Base-by-base conservation (phyloP, 208 protist genomes). In the Wallacemonas sp. region DNA sequence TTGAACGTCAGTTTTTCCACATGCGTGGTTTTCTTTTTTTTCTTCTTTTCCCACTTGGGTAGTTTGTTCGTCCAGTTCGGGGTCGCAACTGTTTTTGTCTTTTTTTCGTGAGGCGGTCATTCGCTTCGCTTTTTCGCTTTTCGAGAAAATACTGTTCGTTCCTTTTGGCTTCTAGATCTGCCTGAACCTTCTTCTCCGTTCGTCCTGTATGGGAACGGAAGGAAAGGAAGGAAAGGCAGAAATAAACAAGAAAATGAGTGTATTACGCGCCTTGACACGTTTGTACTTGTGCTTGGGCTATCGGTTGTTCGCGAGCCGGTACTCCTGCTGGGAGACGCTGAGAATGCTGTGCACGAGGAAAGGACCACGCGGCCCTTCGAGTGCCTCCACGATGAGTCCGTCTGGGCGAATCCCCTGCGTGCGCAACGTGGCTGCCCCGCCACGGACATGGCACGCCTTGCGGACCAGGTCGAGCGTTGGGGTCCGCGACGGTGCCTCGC, bases 301-400 rank as follows among this genome's bases (percentile, higher is more conserved):
- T 14, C 52, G 52, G 11, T 58, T 33, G 52, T 24, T 58, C 4
- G 52, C 52, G 0, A 58, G 24, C 52, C 19, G 52, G 29, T 58
- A 58, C 32, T 58, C 52, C 12, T n/a, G 0, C 23, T 58, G 52
- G 3, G 52, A 24, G 17, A 58, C 52, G 14, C 32, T 4, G 2
- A 58, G 19, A 19, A 58, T 24, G 17, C 30, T 16, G 19, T 41
- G 52, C 4, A 58, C 6, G 17, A 58, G 52, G 32, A 58, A 58
- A 16, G 52, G 16, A 8, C 52, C 52, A 21, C 23, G 24, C 26
- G 32, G 14, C n/a, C 52, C 52, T 27, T 58, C 52, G 29, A 58
- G 32, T 8, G 52, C 26, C 21, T 58, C n/a, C 32, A 41, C 8
- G 52, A 39, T 3, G 32, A 43, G 32, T 24, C 26, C 32, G 2